These are phyloP conservation scores for Paecilomyces niveus DNA, from an alignment of 2,329 filamentous ascomycete genomes.

Conservation along the genomic window DNA sequence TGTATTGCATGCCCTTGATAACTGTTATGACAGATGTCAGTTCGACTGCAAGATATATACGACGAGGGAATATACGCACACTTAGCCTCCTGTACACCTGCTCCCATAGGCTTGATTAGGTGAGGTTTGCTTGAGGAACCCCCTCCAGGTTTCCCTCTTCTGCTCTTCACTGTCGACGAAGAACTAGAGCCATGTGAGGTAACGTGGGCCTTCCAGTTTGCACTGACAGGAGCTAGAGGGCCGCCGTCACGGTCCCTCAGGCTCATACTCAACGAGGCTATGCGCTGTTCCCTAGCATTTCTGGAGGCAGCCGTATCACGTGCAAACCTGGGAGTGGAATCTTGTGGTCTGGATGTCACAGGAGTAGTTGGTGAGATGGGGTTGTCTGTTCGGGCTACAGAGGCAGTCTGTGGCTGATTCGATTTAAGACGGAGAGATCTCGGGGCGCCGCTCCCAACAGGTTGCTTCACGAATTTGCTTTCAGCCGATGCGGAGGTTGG, in stretches of 20 bases:
- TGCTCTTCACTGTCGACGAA: constrained; percentile 43
- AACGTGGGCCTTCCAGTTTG: constrained; percentile 54
- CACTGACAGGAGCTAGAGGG: constrained; percentile 45
- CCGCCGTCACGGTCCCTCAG: constrained; percentile 33
- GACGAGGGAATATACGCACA: constrained; percentile 49
- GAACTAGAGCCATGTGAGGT: constrained; percentile 45
- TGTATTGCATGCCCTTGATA: constrained; percentile 94
- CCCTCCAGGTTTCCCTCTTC: constrained; percentile 29
- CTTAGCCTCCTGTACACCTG: constrained; percentile 66
- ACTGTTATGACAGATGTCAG: constrained; percentile 42
- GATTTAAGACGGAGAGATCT: constrained; percentile 52
- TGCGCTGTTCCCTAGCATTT: constrained; percentile 56
- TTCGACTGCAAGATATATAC: background rate
- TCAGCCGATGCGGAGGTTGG: constrained; percentile 80
- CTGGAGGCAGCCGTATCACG: constrained; percentile 60
- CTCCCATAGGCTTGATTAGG: constrained; percentile 77
- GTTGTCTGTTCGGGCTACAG: constrained; percentile 22
- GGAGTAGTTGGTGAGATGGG: constrained; percentile 53
- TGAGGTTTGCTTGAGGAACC: constrained; percentile 57
- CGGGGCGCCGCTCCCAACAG: constrained; percentile 60
- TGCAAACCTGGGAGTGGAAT: constrained; percentile 55
- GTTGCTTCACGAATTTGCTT: constrained; percentile 74
- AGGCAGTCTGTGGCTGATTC: constrained; percentile 34
- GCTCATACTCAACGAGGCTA: constrained; percentile 36
- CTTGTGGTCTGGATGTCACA: constrained; percentile 42